A percentile compares a stretch with the other conserved stretches of the same genome.
Conservation (phyloP, 2,329 filamentous ascomycete species). For the Fusarium marasasianum region DNA sequence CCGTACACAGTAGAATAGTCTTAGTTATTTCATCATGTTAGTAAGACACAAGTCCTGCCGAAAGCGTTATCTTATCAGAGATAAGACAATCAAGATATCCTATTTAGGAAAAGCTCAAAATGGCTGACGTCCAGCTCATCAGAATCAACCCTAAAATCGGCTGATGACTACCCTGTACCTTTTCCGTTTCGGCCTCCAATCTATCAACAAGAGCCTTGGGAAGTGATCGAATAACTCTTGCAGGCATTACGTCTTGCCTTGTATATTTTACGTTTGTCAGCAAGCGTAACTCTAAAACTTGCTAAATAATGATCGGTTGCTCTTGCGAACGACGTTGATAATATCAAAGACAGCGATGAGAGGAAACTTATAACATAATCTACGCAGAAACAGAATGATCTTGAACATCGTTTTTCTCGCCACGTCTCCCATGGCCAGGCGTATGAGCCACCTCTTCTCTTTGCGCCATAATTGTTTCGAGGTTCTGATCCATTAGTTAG, state of each 20-base stretch:
- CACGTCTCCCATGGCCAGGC: neutral
- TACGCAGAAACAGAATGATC: neutral
- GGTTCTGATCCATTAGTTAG: neutral
- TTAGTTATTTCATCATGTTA: too few species aligned
- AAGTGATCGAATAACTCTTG: too few species aligned
- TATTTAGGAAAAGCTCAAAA: too few species aligned
- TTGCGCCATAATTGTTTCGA: neutral
- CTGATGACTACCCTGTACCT: neutral
- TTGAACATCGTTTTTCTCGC: neutral
- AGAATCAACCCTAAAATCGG: neutral
- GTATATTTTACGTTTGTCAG: accelerated
- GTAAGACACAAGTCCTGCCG: too few species aligned
- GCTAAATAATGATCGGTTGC: too few species aligned
- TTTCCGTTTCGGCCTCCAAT: neutral
- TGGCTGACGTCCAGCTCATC: too few species aligned
- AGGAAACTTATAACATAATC: neutral
- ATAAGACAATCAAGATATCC: neutral
- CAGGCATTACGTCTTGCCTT: too few species aligned
- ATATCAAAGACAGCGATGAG: too few species aligned
- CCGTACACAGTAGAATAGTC: neutral
- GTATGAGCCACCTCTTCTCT: neutral
- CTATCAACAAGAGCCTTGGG: too few species aligned
- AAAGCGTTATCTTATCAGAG: neutral
- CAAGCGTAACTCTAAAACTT: too few species aligned
- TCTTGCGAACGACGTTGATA: too few species aligned